Percentiles rank a stretch among this genome's conserved stretches.
These are phyloP conservation scores for Calycina herbarum DNA, from an alignment of 2,329 filamentous ascomycete species.

Conservation along the genomic window DNA sequence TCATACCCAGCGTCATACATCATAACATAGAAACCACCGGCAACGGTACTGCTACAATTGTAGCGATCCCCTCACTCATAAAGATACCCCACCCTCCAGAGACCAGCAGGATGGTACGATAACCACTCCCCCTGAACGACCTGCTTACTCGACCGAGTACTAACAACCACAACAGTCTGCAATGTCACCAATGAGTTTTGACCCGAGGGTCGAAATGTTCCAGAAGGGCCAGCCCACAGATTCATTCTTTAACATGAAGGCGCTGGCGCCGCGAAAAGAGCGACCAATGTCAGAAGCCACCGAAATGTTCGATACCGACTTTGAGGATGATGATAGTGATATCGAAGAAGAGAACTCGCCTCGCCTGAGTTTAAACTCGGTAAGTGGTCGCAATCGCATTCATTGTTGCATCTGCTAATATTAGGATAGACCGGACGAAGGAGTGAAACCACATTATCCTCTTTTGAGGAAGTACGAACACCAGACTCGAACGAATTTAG, in stretches of 20 bases:
- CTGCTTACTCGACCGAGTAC: constrained; percentile 14
- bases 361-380: constrained; percentile 68
- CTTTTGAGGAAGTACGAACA: constrained; percentile 79
- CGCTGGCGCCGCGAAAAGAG: constrained; percentile 46
- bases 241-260: constrained; percentile 61
- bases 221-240: constrained; percentile 50
- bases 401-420: constrained; percentile 23
- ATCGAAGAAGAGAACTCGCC: constrained; percentile 59
- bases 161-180: constrained; percentile 30
- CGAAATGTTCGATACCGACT: constrained; percentile 76
- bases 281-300: constrained; percentile 68
- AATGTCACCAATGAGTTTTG: constrained; percentile 30
- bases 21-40: constrained; percentile 31
- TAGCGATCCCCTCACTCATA: constrained; percentile 28
- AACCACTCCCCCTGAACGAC: background rate
- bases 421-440: constrained; percentile 60
- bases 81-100: constrained; percentile 26
- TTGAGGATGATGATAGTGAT: constrained; percentile 58
- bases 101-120: constrained; percentile 32
- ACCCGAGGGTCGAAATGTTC: constrained; percentile 45
- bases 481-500: constrained; percentile 60
- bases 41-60: constrained; percentile 35
- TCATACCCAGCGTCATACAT: constrained; percentile 24
- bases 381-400: constrained; percentile 46
- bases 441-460: constrained; percentile 84